These are phyloP conservation scores for Pseudofabraea citricarpa DNA, from an alignment of 2,329 filamentous ascomycete genomes.

Conservation along the genomic window DNA sequence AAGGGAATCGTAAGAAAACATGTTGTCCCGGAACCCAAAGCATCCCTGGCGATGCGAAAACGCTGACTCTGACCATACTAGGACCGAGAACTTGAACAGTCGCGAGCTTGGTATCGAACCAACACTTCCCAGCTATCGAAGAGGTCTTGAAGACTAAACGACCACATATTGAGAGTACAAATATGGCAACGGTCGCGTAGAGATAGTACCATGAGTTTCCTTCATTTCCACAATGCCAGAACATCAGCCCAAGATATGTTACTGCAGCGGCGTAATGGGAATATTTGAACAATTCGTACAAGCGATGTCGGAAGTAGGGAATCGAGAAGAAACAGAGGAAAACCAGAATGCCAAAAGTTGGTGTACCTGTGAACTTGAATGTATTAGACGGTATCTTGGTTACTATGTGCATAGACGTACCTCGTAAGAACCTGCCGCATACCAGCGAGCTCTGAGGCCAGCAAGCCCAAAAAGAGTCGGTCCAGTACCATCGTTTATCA, in stretches of 20 bases:
- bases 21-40: neutral
- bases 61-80: neutral
- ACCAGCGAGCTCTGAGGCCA: neutral
- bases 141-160: neutral
- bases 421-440: neutral
- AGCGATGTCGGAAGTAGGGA: neutral
- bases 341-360: neutral
- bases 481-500: constrained; percentile 36
- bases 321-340: neutral
- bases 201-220: neutral
- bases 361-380: neutral
- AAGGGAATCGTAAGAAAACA: neutral
- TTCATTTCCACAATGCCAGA: neutral
- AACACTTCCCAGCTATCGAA: neutral
- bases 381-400: too few relatives aligned
- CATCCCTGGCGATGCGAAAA: neutral
- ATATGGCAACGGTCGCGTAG: neutral
- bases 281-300: neutral
- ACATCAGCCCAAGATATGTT: neutral
- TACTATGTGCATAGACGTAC: neutral
- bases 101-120: neutral
- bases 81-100: neutral
- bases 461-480: neutral
- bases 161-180: neutral
- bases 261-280: neutral